Conservation (phyloP, 345 rosid genomes). For the Laguncularia racemosa region DNA sequence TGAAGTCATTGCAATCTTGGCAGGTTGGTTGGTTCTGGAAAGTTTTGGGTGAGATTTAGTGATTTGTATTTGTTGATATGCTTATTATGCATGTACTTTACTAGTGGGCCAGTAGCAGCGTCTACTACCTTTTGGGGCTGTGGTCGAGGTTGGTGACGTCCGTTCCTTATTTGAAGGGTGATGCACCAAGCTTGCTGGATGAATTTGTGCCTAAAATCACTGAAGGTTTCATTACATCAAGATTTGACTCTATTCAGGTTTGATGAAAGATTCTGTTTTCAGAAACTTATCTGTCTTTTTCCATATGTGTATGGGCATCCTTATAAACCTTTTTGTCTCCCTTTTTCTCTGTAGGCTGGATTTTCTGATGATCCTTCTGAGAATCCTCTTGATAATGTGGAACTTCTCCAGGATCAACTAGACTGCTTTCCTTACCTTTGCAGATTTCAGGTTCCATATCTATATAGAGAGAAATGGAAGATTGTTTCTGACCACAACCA, state of each 20-base stretch:
- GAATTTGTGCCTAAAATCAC: conserved; percentile 98
- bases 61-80: not conserved
- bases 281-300: not conserved
- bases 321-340: not conserved
- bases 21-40: conserved; percentile 44
- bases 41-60: not conserved
- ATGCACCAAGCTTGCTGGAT: conserved; percentile 94
- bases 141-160: conserved; percentile 97
- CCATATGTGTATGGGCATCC: not conserved
- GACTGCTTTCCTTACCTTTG: conserved; percentile 97
- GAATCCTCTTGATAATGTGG: conserved; percentile 93
- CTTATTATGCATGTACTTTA: not conserved
- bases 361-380: conserved; percentile 73
- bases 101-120: conserved; percentile 99
- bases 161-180: conserved; percentile 92
- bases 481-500: too few relatives aligned
- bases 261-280: conserved; percentile 7
- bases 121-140: conserved; percentile 88
- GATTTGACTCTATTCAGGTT: conserved; percentile 96
- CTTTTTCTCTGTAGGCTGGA: conserved; percentile 51
- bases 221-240: conserved; percentile 89
- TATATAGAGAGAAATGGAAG: not conserved
- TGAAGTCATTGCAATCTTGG: conserved; percentile 96
- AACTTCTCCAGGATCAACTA: conserved; percentile 96
- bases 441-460: conserved; percentile 78